phyloP scores from a whole-genome alignment of 495 filamentous ascomycete species.

The Lentithecium fluviatile region DNA sequence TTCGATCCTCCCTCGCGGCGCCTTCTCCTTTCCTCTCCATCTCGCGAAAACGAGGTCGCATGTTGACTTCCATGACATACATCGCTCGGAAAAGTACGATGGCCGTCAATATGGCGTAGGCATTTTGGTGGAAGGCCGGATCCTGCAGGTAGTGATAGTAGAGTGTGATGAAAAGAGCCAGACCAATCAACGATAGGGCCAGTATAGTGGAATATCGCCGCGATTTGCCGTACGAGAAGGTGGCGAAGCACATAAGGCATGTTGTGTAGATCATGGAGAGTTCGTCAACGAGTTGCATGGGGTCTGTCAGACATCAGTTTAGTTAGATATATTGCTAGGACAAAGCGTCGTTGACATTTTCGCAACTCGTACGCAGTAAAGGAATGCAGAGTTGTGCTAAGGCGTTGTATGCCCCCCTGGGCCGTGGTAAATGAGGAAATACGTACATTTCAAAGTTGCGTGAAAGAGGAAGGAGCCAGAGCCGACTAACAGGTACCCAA shows the following conservation, averaged over 20 bases:
- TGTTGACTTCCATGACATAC: constrained; percentile 82
- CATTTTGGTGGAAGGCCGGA: constrained; percentile 87
- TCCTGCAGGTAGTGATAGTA: constrained; percentile 95
- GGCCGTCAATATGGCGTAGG: constrained; percentile 77
- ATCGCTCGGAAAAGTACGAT: constrained; percentile 76
- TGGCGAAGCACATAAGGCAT: constrained; percentile 86
- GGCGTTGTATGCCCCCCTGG: too few species aligned
- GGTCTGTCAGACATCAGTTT: constrained; percentile 56
- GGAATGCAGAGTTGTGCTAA: too few species aligned
- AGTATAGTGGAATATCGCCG: constrained; percentile 55
- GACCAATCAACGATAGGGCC: constrained; percentile 56
- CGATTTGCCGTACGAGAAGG: constrained; percentile 72
- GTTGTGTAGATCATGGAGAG: constrained; percentile 98
- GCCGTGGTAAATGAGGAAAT: too few species aligned
- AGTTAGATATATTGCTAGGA: background rate
- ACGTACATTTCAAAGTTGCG: constrained; percentile 45
- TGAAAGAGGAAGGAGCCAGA: constrained; percentile 47
- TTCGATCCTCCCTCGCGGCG: constrained; percentile 47
- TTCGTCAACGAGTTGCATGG: constrained; percentile 97
- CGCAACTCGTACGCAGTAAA: too few species aligned
- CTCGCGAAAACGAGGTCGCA: constrained; percentile 59
- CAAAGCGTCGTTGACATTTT: too few species aligned
- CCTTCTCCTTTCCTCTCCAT: constrained; percentile 18
- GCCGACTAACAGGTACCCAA: constrained; percentile 46
- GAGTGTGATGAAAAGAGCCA: constrained; percentile 79